phyloP scores from a whole-genome alignment of 108 stramenopile genomes.

The Cyclotella sp. region DNA sequence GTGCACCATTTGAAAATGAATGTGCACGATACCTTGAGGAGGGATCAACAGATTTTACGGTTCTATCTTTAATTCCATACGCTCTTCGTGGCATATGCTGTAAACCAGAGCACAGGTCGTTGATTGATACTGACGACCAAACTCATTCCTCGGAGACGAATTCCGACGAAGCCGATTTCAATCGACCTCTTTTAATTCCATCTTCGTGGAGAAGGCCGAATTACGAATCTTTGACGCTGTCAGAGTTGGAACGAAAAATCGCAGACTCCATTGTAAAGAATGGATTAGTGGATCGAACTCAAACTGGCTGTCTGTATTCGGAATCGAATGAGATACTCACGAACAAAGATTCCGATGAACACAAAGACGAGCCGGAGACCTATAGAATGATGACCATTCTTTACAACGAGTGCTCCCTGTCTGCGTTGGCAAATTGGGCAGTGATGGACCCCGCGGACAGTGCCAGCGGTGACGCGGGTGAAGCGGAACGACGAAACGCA shows the following conservation, averaged over 20 bases:
- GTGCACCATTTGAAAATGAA: background rate
- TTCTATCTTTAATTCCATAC: slow-evolving; percentile 21
- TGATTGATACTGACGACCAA: too few species aligned
- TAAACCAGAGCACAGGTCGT: too few species aligned
- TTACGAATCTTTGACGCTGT: slow-evolving; percentile 28
- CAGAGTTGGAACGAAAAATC: slow-evolving; percentile 32
- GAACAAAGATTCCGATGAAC: background rate
- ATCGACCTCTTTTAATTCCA: slow-evolving; percentile 25
- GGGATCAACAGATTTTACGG: slow-evolving; percentile 14
- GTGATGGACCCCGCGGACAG: slow-evolving; percentile 14
- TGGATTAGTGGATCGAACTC: background rate
- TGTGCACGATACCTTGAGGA: background rate
- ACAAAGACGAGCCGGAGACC: background rate
- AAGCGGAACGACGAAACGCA: background rate
- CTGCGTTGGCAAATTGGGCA: slow-evolving; percentile 55
- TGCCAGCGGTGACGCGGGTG: background rate
- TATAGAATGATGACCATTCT: slow-evolving; percentile 19
- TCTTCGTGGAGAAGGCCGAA: slow-evolving; percentile 35
- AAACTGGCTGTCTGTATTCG: background rate
- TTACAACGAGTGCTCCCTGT: slow-evolving; percentile 59
- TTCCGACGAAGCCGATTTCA: background rate
- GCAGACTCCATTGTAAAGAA: background rate
- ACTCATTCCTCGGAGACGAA: background rate
- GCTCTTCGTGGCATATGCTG: slow-evolving; percentile 6
- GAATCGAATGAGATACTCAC: background rate